Evolutionary conservation across 441 rosid species (phyloP), one percentile per base, ranked within the genome.

Genomic region (Dalechampia spathulata): DNA sequence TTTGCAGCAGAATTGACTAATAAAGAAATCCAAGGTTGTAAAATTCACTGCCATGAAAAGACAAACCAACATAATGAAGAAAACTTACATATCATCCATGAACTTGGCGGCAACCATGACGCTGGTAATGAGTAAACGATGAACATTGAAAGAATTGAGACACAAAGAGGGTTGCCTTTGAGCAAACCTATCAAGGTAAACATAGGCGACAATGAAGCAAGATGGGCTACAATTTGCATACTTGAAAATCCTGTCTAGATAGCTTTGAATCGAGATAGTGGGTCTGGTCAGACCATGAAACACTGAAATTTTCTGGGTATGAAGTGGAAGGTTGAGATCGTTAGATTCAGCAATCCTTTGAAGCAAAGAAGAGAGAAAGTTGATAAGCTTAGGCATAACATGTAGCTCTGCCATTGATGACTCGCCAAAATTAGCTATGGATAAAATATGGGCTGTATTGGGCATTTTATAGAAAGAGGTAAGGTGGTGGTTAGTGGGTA

Each of bases 181-280:
- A 52, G 82, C 63, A 63, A 90, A 90, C 52, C 96, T 78, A 50
- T 87, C 94, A 12, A 90, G 86, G 66, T 90, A 90, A 64, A 85
- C 90, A 46, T 87, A 87, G 7, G 98, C 96, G 40, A 90, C 88
- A 5, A 90, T 64, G 69, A 81, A 78, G 73, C 98, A 87, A 61
- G 86, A 79, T 2, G 94, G 81, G 74, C 96, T 90, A 67, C 98
- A 90, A 59, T 90, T 90, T 0, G 96, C 94, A 41, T 87, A 87
- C 75, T 79, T 83, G 75, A 80, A 78, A 53, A 90, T 87, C 72
- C 98, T 76, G 65, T 85, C 84, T 22, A 90, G 62, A 52, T 87
- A 85, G 65, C 73, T 64, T 36, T 75, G 90, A 48, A 90, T 75
- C 15, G 96, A 82, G 61, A 90, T 87, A 3, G 82, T 60, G 1